Evolutionary conservation across 2,329 filamentous ascomycete genomes (phyloP).

Genomic region (Phialocephala sp.): DNA sequence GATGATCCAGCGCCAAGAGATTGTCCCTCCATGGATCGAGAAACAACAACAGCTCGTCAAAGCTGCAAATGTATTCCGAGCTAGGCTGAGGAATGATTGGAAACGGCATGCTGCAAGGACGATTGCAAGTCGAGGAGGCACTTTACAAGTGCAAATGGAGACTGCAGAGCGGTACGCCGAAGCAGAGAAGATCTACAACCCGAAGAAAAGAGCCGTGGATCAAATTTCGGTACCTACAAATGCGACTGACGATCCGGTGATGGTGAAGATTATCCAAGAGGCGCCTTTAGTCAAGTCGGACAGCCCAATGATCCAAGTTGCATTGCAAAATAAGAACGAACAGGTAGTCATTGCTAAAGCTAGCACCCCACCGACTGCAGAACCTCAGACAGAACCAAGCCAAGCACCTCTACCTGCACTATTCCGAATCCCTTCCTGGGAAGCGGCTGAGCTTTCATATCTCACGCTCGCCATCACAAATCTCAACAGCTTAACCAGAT

Average conservation of each 20-base stretch:
- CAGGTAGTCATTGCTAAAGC: neutral
- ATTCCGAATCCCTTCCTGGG: slow-evolving; percentile 81
- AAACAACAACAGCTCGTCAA: slow-evolving; percentile 90
- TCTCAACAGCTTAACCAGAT: slow-evolving; percentile 80
- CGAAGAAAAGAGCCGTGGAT: slow-evolving; percentile 53
- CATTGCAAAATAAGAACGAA: neutral
- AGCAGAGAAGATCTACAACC: slow-evolving; percentile 73
- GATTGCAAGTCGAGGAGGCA: slow-evolving; percentile 79
- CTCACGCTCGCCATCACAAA: slow-evolving; percentile 76
- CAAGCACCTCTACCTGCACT: slow-evolving; percentile 54
- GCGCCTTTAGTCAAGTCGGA: slow-evolving; percentile 27
- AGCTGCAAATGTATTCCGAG: slow-evolving; percentile 72
- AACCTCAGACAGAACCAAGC: slow-evolving; percentile 30
- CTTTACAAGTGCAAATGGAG: slow-evolving; percentile 73
- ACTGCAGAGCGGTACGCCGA: slow-evolving; percentile 75
- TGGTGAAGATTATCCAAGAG: slow-evolving; percentile 52
- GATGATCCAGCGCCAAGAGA: slow-evolving; percentile 95
- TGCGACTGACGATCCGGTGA: slow-evolving; percentile 54
- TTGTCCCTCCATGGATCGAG: slow-evolving; percentile 97
- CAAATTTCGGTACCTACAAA: slow-evolving; percentile 55
- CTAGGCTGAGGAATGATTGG: slow-evolving; percentile 82
- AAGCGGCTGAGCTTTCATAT: slow-evolving; percentile 74
- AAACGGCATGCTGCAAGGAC: slow-evolving; percentile 78
- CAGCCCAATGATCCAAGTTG: slow-evolving; percentile 12
- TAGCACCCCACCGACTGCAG: slow-evolving; percentile 18